Evolutionary conservation across 257 asterid species (phyloP).

Genomic region (Haberlea rhodopensis): DNA sequence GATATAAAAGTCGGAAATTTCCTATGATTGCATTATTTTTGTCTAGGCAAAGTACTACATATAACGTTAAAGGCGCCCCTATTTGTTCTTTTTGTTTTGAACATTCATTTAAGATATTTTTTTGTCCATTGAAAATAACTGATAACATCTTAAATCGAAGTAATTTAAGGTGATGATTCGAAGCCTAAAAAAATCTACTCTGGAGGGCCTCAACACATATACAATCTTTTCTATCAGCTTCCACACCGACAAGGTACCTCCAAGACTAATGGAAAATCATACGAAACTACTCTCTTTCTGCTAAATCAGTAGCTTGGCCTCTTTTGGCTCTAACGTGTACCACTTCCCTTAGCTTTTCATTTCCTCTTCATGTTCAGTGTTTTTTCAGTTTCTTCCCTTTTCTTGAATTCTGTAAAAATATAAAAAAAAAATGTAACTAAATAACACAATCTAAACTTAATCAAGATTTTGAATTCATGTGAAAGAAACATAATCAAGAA

Average conservation of each 20-base stretch:
- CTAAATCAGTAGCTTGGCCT: slow-evolving; percentile 94
- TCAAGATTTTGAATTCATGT: not conserved
- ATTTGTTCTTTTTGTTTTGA: not conserved
- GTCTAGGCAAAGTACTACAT: not conserved
- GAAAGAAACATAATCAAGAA: not conserved
- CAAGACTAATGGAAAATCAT: not conserved
- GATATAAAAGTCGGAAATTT: not conserved
- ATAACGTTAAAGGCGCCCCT: not conserved
- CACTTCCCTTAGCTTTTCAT: slow-evolving; percentile 53
- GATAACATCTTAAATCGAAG: not conserved
- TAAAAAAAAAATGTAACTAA: not conserved
- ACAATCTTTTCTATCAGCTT: not conserved
- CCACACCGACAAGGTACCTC: not conserved
- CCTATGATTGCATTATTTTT: not conserved
- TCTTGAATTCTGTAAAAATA: slow-evolving; percentile 34
- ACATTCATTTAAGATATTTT: not conserved
- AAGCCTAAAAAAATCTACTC: not conserved
- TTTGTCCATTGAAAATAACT: not conserved
- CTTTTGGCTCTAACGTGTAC: slow-evolving; percentile 88
- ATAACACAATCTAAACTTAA: not conserved
- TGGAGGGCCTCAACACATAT: not conserved
- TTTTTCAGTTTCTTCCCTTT: slow-evolving; percentile 49
- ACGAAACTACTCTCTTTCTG: slow-evolving; percentile 52
- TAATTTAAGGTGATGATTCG: slow-evolving; percentile 2
- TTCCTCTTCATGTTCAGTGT: slow-evolving; percentile 31